Evolutionary conservation across 345 rosid species (phyloP), one percentile per base, ranked within the genome.

Genomic region (Eutrema yunnanense): DNA sequence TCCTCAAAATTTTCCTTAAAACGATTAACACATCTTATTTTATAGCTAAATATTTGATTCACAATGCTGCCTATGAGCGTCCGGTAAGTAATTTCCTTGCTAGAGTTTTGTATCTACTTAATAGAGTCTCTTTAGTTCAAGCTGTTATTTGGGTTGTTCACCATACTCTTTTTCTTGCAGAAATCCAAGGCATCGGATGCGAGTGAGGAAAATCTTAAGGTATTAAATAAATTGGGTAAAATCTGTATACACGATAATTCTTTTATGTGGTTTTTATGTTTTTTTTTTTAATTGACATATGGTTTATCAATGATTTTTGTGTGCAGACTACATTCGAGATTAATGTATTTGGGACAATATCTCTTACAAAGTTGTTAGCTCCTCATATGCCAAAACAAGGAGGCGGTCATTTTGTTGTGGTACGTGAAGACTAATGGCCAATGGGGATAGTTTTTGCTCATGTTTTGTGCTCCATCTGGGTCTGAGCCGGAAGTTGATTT

Each of bases 361-460:
- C 92, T 77, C 89, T 94, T 42, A 94, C 96, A 68, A 86, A 86
- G 78, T 84, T 90, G 56, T 73, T 94, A 84, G 82, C 86, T 78
- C 88, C 95, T 55, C 83, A 60, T 57, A 94, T 90, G 98, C 80
- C 89, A 80, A 83, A 68, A 77, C 89, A 87, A 50, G 96, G 95
- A 57, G 78, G 86, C 30, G 96, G 98, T 70, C 97, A 91, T 71
- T 94, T 94, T 83, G 91, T 94, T 73, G 96, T 94, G 98, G 98
- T 94, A 89, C 4, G 92, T 84, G 62, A 69, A 67, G 32, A 48
- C 67, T 74, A 32, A 32, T 27, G 46, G 16, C 50, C 50, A 37
- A 8, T 13, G 13, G 30, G n/a, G 51, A 49, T 68, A 71, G 8
- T 38, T 64, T 64, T 57, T 57, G 27, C 32, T 42, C 5, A 48